phyloP scores from a whole-genome alignment of 768 basidiomycete genomes.

The Suillus fuscotomentosus region DNA sequence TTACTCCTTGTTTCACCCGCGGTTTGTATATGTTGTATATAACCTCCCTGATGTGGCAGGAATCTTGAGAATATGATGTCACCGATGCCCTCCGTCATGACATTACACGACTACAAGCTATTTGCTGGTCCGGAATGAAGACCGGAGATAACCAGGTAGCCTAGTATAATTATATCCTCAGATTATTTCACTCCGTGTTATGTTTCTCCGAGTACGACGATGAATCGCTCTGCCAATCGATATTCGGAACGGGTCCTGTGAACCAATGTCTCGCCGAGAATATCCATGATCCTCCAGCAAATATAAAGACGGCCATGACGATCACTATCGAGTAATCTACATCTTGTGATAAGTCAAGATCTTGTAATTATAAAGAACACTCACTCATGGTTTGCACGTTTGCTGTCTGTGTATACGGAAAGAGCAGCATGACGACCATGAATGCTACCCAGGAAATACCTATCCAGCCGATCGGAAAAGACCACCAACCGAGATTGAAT shows the following conservation, averaged over 20 bases:
- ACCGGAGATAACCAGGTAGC: no score
- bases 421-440: constrained; percentile 32
- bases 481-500: constrained; percentile 32
- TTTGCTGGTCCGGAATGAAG: no score
- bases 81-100: no score
- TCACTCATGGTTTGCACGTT: constrained; percentile 33
- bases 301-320: constrained; percentile 29
- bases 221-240: constrained; percentile 10
- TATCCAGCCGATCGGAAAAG: constrained; percentile 27
- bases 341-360: not conserved
- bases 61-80: no score
- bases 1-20: not conserved
- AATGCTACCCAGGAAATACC: constrained; percentile 33
- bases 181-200: not conserved
- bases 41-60: not conserved
- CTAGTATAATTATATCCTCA: not conserved
- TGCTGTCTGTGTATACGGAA: constrained; percentile 26
- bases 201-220: constrained; percentile 9
- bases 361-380: constrained; percentile 6
- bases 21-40: not conserved
- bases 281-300: constrained; percentile 31
- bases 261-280: constrained; percentile 36
- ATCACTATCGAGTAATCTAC: constrained; percentile 28
- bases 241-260: constrained; percentile 32
- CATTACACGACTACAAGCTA: no score